Evolutionary conservation across 2,329 filamentous ascomycete genomes (phyloP).

Genomic region (Coniochaeta pulveracea): DNA sequence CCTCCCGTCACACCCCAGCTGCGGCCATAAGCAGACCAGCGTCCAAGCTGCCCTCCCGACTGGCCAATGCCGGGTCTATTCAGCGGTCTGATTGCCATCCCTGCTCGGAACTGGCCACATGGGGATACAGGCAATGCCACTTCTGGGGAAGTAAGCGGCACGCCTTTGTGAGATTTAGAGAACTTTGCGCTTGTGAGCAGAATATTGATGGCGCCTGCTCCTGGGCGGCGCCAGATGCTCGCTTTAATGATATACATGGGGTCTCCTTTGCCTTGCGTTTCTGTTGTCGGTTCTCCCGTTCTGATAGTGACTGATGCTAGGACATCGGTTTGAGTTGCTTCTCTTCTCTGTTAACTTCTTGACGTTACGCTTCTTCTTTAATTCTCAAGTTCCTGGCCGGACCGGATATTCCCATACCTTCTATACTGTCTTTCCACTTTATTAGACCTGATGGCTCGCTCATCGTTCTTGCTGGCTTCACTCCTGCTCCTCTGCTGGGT

Average conservation of each 20-base stretch:
- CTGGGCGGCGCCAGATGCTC: constrained; percentile 2
- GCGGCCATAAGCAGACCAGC: constrained; percentile 2
- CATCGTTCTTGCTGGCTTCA: background rate
- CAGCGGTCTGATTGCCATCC: background rate
- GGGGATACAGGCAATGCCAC: too few relatives aligned
- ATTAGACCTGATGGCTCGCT: constrained; percentile 10
- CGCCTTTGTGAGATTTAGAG: background rate
- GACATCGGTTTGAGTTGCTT: background rate
- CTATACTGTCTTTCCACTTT: background rate
- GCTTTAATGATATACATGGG: background rate
- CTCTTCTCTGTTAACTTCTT: background rate
- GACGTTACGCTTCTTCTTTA: background rate
- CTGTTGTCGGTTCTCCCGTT: background rate
- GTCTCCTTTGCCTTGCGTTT: constrained; percentile 1
- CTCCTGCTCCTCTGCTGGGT: constrained; percentile 13
- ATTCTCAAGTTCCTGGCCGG: constrained; percentile 1
- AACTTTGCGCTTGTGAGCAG: constrained; percentile 2
- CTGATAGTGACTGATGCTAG: background rate
- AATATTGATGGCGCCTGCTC: constrained; percentile 1
- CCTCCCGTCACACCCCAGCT: constrained; percentile 4
- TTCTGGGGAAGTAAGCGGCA: too few relatives aligned
- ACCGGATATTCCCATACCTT: background rate
- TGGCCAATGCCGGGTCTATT: constrained; percentile 1
- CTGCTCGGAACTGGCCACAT: constrained; percentile 3
- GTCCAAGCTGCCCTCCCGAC: constrained; percentile 2